Percentiles rank a stretch among this genome's conserved stretches.
Evolutionary conservation across 805 yeast genomes (phyloP).

Genomic region (Pichia occidentalis): DNA sequence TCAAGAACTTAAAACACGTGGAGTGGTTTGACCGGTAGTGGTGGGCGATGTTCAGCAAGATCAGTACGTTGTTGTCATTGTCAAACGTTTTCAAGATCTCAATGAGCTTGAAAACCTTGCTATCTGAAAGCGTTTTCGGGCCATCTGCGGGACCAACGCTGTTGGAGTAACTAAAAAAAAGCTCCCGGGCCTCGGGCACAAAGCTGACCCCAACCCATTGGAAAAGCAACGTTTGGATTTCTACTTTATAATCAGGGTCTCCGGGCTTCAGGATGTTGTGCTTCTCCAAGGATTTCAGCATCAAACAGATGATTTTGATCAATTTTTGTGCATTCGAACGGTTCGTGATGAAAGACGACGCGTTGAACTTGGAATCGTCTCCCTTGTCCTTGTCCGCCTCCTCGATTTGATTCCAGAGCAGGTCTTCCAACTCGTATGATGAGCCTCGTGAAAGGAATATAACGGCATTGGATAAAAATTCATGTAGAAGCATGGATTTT

Average conservation of each 20-base stretch:
- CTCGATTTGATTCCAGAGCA: conserved; percentile 3
- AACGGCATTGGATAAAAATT: conserved; percentile 53
- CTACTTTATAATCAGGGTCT: conserved; percentile 49
- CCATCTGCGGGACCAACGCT: too few relatives aligned
- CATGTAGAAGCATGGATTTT: conserved; percentile 61
- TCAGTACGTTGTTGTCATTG: conserved; percentile 14
- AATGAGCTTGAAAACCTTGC: conserved; percentile 6
- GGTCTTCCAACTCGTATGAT: conserved; percentile 19
- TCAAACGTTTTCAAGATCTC: conserved; percentile 8
- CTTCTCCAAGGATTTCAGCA: conserved; percentile 48
- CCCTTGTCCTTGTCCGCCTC: conserved; percentile 3
- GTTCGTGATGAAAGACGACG: conserved; percentile 22
- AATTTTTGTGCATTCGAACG: conserved; percentile 32
- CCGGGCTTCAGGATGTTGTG: conserved; percentile 36
- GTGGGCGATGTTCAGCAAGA: conserved; percentile 18
- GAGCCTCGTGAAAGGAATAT: conserved; percentile 35
- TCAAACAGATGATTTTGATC: conserved; percentile 52
- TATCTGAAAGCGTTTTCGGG: too few relatives aligned
- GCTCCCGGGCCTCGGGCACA: conserved; percentile 54
- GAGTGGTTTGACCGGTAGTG: conserved; percentile 16
- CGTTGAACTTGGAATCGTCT: conserved; percentile 18
- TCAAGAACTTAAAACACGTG: conserved; percentile 20
- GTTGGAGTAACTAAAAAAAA: conserved; percentile 32
- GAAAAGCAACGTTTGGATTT: conserved; percentile 52
- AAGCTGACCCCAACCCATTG: conserved; percentile 52